Percentiles rank a stretch among this genome's conserved stretches.
These are phyloP conservation scores for Pythium diclinum DNA, from an alignment of 352 stramenopile genomes.

Conservation along the genomic window DNA sequence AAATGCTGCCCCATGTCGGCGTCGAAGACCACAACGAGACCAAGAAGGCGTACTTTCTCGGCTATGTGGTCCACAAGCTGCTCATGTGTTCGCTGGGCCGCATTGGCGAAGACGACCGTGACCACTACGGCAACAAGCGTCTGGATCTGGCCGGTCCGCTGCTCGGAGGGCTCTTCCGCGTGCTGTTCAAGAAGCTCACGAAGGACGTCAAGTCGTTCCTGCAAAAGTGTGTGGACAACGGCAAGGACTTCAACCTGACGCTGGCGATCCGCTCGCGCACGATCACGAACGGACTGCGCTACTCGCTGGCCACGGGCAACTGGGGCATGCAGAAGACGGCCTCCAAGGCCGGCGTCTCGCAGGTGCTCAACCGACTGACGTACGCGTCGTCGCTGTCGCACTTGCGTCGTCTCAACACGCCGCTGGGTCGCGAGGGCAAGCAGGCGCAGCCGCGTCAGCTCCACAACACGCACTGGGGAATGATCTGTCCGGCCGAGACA, in stretches of 20 bases:
- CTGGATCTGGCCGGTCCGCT: constrained; percentile 98
- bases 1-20: constrained; percentile 98
- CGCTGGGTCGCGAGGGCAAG: constrained; percentile 98
- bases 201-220: constrained; percentile 97
- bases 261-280: constrained; percentile 96
- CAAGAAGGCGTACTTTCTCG: constrained; percentile 97
- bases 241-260: constrained; percentile 96
- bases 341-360: constrained; percentile 97
- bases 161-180: constrained; percentile 96
- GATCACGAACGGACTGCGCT: constrained; percentile 98
- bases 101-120: constrained; percentile 97
- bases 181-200: constrained; percentile 98
- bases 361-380: constrained; percentile 99
- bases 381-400: constrained; percentile 99
- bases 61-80: constrained; percentile 99
- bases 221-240: constrained; percentile 90
- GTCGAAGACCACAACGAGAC: constrained; percentile 98
- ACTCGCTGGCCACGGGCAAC: constrained; percentile 99
- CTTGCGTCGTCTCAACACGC: constrained; percentile 98
- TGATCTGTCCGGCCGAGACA: constrained; percentile 98
- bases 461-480: constrained; percentile 99
- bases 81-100: constrained; percentile 98
- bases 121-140: constrained; percentile 99
- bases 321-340: constrained; percentile 95
- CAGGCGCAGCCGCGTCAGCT: constrained; percentile 98